Conservation (phyloP, 2,329 filamentous ascomycete species). For the Uncinocarpus reesii region DNA sequence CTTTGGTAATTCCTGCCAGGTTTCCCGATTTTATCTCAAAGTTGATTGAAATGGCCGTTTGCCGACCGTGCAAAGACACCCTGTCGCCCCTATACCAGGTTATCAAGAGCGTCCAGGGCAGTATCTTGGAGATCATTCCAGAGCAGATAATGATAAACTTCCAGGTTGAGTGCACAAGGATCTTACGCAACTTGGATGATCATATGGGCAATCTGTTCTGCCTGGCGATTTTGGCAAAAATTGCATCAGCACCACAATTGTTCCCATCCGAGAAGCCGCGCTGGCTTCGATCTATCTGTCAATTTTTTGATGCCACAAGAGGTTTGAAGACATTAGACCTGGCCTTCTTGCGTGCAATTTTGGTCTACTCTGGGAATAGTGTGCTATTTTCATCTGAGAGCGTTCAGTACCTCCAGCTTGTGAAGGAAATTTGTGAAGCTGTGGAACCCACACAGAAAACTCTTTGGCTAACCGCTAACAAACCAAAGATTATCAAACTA, state of each 20-base stretch:
- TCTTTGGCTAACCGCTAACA: conserved; percentile 28
- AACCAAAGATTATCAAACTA: conserved; percentile 29
- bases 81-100: conserved; percentile 29
- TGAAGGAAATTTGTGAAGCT: conserved; percentile 28
- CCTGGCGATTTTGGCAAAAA: conserved; percentile 32
- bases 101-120: conserved; percentile 24
- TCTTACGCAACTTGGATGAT: conserved; percentile 31
- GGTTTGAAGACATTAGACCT: conserved; percentile 34
- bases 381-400: conserved; percentile 23
- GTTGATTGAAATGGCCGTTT: conserved; percentile 24
- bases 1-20: conserved; percentile 25
- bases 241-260: conserved; percentile 19
- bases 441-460: conserved; percentile 27
- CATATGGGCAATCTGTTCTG: conserved; percentile 34
- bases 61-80: conserved; percentile 25
- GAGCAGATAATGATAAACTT: conserved; percentile 28
- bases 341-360: conserved; percentile 32
- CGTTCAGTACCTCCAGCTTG: conserved; percentile 29
- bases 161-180: conserved; percentile 30
- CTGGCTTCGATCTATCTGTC: conserved; percentile 30
- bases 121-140: conserved; percentile 25
- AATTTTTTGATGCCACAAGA: conserved; percentile 33
- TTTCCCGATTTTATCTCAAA: conserved; percentile 27
- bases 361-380: conserved; percentile 32
- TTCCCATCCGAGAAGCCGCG: conserved; percentile 1